A percentile compares a stretch with the other conserved stretches of the same genome.
Evolutionary conservation across 768 basidiomycete genomes (phyloP).

Genomic region (Mycena haematopus): DNA sequence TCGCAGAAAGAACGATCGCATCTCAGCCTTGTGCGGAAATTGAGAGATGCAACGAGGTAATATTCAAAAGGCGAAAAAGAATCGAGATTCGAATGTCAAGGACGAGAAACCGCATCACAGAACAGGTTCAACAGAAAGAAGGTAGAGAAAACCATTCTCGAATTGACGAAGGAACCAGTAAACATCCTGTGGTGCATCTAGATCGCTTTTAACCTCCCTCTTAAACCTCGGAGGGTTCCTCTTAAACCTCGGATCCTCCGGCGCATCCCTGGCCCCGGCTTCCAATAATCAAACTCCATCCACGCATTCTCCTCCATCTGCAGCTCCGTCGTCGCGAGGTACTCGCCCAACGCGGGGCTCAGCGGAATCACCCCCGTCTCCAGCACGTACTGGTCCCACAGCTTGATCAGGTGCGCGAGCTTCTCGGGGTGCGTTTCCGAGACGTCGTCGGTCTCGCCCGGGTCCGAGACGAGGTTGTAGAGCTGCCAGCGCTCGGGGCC

Average conservation of each 20-base stretch:
- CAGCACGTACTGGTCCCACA: slow-evolving; percentile 16
- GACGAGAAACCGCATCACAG: too few species aligned
- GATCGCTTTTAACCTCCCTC: slow-evolving; percentile 1
- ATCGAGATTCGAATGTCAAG: too few species aligned
- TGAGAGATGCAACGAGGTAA: too few species aligned
- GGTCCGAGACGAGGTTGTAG: slow-evolving; percentile 13
- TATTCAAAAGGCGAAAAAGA: too few species aligned
- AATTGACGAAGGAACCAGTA: too few species aligned
- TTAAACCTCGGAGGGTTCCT: slow-evolving; percentile 6
- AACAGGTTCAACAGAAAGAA: too few species aligned
- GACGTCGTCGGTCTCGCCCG: slow-evolving; percentile 11
- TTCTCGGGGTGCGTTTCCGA: background rate
- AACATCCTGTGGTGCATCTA: background rate
- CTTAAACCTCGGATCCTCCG: slow-evolving; percentile 16
- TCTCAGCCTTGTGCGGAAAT: too few species aligned
- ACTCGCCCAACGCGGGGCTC: slow-evolving; percentile 11
- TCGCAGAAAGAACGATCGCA: too few species aligned
- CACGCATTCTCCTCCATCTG: slow-evolving; percentile 20
- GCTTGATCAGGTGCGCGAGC: slow-evolving; percentile 8
- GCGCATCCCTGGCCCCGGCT: slow-evolving; percentile 10
- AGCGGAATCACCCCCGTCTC: slow-evolving; percentile 16
- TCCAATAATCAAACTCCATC: slow-evolving; percentile 22
- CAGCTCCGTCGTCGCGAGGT: slow-evolving; percentile 14
- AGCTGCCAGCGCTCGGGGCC: slow-evolving; percentile 16
- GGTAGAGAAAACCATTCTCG: too few species aligned